These are phyloP conservation scores for Penicillium fimorum DNA, from an alignment of 495 filamentous ascomycete genomes.

Conservation along the genomic window DNA sequence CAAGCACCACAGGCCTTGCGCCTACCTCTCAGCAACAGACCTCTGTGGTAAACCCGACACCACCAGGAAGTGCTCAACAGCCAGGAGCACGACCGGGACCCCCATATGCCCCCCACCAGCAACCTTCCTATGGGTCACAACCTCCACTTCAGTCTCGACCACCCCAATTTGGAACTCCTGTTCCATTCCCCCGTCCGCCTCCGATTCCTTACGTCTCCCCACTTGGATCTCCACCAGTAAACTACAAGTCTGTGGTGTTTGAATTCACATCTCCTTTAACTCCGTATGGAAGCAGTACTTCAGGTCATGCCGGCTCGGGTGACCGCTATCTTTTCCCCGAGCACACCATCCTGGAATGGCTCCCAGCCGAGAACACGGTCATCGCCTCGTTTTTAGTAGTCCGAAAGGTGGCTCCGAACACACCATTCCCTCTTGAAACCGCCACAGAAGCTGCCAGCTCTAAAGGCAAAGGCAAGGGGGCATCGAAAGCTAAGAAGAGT, in stretches of 20 bases:
- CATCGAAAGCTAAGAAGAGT: slow-evolving; percentile 40
- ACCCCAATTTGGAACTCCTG: slow-evolving; percentile 35
- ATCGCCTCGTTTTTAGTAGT: slow-evolving; percentile 54
- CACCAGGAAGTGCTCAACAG: slow-evolving; percentile 19
- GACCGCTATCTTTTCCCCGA: slow-evolving; percentile 91
- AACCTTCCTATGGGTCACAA: slow-evolving; percentile 33
- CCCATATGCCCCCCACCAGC: slow-evolving; percentile 33
- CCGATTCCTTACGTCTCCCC: slow-evolving; percentile 33
- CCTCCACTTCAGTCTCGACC: slow-evolving; percentile 42
- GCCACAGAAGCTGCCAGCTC: slow-evolving; percentile 27
- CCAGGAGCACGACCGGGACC: slow-evolving; percentile 30
- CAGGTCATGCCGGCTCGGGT: slow-evolving; percentile 66
- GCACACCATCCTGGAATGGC: slow-evolving; percentile 76
- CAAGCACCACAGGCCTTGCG: slow-evolving; percentile 20
- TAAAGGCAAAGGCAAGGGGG: slow-evolving; percentile 33
- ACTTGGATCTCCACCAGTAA: slow-evolving; percentile 42
- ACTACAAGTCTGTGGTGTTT: slow-evolving; percentile 73
- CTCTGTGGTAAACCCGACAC: slow-evolving; percentile 23
- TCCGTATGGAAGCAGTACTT: slow-evolving; percentile 47
- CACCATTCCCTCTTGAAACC: slow-evolving; percentile 41
- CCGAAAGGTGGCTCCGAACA: slow-evolving; percentile 46
- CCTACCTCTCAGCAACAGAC: slow-evolving; percentile 24
- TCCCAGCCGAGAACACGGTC: slow-evolving; percentile 46
- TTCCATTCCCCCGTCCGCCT: slow-evolving; percentile 37
- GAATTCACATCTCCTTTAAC: slow-evolving; percentile 65